Evolutionary conservation across 2,329 filamentous ascomycete species (phyloP), one percentile per base, ranked within the genome.

Genomic region (Onygenales sp.): DNA sequence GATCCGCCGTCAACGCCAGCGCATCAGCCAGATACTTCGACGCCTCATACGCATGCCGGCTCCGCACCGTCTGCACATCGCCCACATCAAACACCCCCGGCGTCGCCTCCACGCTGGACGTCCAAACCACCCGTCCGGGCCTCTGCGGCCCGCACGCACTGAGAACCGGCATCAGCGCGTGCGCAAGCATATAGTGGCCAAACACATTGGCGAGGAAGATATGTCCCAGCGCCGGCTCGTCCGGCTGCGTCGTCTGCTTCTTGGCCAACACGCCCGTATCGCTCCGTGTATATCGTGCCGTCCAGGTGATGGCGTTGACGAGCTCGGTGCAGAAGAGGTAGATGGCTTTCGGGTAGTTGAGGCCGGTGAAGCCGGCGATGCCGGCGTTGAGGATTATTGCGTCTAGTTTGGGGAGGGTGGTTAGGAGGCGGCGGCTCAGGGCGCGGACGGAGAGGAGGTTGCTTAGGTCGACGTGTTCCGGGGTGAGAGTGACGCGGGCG

Each of bases 131-230:
- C 50, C 89, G 82, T 7, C 83, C 87, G 2, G 67, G 65, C 1
- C 75, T 65, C 41, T 70, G 58, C 54, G 70, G 58, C 31, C 27
- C 27, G 42, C 63, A 61, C 13, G 69, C 63, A 62, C 75, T 72
- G 61, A 98, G 78, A 9, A 96, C 75, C 0, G 89, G 86, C 60
- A 86, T 78, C 9, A 97, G 78, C 64, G 85, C 83, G 68, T 95
- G 91, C 13, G 82, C 82, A 27, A 98, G 82, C 64, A 96, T 73
- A 67, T 98, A 97, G 72, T 98, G 93, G 0, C 93, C 93, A 66
- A 98, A 97, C 33, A 95, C 80, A 65, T 97, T 97, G 49, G 92
- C 86, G 66, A 85, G 86, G 67, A 97, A 98, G 14, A 95, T 83
- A 60, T 89, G 79, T 2, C 89, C 91, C 0, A 98, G 73, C 5